phyloP scores from a whole-genome alignment of 371 early-diverging fungal genomes.

The Mucor lusitanicus region DNA sequence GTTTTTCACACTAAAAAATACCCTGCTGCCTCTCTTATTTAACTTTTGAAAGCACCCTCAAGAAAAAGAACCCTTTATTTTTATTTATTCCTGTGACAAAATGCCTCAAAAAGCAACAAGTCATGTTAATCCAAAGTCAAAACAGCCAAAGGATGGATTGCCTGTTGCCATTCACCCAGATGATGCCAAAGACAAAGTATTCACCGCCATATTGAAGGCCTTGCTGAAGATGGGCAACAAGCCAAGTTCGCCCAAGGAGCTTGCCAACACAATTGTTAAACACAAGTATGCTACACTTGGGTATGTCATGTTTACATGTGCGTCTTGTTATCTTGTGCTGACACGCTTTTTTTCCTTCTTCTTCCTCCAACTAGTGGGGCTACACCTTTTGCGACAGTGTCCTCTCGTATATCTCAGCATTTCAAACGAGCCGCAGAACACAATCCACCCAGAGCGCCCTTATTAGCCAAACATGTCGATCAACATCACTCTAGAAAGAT shows the following conservation, averaged over 20 bases:
- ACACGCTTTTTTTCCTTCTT: not conserved
- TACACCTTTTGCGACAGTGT: constrained; percentile 93
- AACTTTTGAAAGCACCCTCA: not conserved
- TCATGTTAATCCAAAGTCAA: constrained; percentile 6
- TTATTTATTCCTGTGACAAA: not conserved
- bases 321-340: not conserved
- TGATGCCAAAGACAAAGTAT: constrained; percentile 82
- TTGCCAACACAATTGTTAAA: constrained; percentile 75
- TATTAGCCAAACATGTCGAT: constrained; percentile 73
- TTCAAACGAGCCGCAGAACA: constrained; percentile 78
- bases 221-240: constrained; percentile 73
- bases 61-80: not conserved
- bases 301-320: constrained; percentile 34
- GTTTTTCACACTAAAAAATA: constrained; percentile 7
- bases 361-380: constrained; percentile 54
- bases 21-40: not conserved
- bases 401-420: constrained; percentile 85
- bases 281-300: constrained; percentile 77
- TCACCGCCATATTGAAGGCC: constrained; percentile 80
- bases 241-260: constrained; percentile 82
- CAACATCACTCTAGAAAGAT: constrained; percentile 77
- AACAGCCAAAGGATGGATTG: constrained; percentile 15
- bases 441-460: constrained; percentile 74
- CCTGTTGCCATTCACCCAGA: constrained; percentile 67
- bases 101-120: constrained; percentile 19